Evolutionary conservation across 2,329 filamentous ascomycete species (phyloP), one percentile per base, ranked within the genome.

Genomic region (Fusarium buharicum): DNA sequence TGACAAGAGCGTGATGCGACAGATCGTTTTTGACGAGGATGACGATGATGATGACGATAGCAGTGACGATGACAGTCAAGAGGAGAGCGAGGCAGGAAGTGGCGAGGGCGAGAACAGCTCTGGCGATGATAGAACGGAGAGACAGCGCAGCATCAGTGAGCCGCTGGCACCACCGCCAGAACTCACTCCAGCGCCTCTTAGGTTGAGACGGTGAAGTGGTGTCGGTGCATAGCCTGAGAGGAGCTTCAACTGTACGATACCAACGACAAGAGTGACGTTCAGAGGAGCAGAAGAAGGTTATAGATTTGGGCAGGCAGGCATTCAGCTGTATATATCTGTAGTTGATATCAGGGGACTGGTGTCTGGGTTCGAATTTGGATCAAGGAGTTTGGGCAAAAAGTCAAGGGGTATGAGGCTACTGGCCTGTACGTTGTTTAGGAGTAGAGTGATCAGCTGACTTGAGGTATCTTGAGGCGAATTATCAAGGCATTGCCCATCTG

Each of bases 1-100:
- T 70, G 94, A 98, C 71, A 95, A 94, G 77, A 89, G 86, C 56
- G 91, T 98, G 38, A 83, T 98, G 77, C 84, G 93, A 62, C 86
- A 87, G 64, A 91, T 97, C 58, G 90, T 99, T 12, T 88, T 96
- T 55, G 90, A 90, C 17, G 77, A 76, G 17, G 77, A 78, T 10
- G 76, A 75, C 9, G 76, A 75, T 2, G 77, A 78, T 8, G 90
- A 91, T 8, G 90, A 91, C 17, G 89, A 91, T 50, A 90, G 92
- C 47, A 76, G 72, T 30, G 75, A 72, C 31, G 76, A 77, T 11
- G 88, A 90, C 47, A 89, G 92, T 22, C 72, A 71, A 18, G 72
- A 70, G 37, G 76, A 76, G 20, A 68, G 57, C 30, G 74, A 73
- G 24, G 76, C 80, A 11, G 79, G 79, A 31, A 68, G 69, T 17